Evolutionary conservation across 2,329 filamentous ascomycete species (phyloP).

Genomic region (Pseudocercospora cruenta): DNA sequence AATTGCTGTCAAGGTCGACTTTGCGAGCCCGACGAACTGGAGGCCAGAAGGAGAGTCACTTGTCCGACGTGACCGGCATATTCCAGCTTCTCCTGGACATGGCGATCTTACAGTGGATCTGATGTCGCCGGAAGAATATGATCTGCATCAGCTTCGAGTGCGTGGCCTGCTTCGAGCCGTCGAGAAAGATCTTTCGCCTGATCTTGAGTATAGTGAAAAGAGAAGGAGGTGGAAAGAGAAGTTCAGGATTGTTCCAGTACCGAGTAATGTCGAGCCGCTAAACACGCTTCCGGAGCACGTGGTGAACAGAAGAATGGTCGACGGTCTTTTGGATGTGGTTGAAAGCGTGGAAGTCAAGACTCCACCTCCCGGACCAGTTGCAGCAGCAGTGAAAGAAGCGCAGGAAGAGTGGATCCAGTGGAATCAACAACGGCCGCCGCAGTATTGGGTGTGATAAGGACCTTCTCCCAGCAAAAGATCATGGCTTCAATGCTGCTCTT

Average conservation of each 20-base stretch:
- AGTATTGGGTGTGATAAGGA: not conserved
- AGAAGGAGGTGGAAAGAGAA: not conserved
- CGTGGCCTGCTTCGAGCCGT: not conserved
- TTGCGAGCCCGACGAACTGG: not conserved
- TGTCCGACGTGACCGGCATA: not conserved
- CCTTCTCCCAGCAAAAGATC: not conserved
- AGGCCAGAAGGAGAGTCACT: not conserved
- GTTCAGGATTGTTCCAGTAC: not conserved
- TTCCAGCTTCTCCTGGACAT: not conserved
- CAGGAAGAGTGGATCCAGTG: not conserved
- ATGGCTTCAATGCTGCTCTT: not conserved
- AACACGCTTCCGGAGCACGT: not conserved
- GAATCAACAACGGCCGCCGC: not conserved
- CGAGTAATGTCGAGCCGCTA: not conserved
- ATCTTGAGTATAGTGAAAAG: not conserved
- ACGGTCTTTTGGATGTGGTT: not conserved
- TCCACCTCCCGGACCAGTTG: not conserved
- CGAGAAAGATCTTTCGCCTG: not conserved
- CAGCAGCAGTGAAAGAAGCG: not conserved
- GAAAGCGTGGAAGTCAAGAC: not conserved
- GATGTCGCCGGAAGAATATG: not conserved
- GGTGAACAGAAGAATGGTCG: not conserved
- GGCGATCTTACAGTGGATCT: not conserved
- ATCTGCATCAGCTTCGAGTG: not conserved
- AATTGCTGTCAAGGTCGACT: not conserved